Base-by-base conservation (phyloP, 768 basidiomycete species). In the Russula earlei region DNA sequence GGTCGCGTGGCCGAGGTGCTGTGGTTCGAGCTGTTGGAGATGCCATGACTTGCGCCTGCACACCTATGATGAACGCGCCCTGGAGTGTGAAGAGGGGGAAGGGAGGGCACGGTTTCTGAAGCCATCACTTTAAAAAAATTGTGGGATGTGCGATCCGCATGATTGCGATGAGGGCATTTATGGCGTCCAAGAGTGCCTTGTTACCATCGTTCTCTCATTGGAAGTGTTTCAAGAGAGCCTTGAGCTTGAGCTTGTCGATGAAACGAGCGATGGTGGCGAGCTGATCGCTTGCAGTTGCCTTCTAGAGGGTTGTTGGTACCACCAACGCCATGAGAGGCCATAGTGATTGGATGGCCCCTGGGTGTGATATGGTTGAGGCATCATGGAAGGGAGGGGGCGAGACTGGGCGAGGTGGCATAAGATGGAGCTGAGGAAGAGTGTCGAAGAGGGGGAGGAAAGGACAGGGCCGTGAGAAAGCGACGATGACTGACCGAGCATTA, bases 11-110 rank as follows among this genome's bases (percentile, higher is more conserved):
- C 8, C 25, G 9, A 63, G 19, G 17, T 14, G 15, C 10, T 48
- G 5, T 5, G 0, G 17, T 47, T 49, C 37, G 43, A 14, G 11
- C 1, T 4, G 22, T 17, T 19, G 5, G 49, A 29, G 37, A 49
- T 44, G 27, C 38, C 15, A 63, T 48, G 5, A 63, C 1, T 37
- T 51, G 49, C 5, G 62, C 45, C 29, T 63, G 62, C 17, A 63
- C 62, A 2, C 61, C 62, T 10, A 60, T 60, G 17, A 62, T 55
- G 61, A 62, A 62, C 9, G 61, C 60, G 19, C 42, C 60, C 61
- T 62, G 25, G 15, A 11, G 6, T 14, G 17, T 5, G 20, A 20
- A 19, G 19, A 33, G 45, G 31, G 31, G n/a, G n/a, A n/a, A n/a
- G n/a, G n/a, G n/a, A n/a, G n/a, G n/a, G n/a, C n/a, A n/a, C n/a